A percentile compares a stretch with the other conserved stretches of the same genome.
phyloP scores from a whole-genome alignment of 169 alveolate species.

The Ophryocystis elektroscirrha region DNA sequence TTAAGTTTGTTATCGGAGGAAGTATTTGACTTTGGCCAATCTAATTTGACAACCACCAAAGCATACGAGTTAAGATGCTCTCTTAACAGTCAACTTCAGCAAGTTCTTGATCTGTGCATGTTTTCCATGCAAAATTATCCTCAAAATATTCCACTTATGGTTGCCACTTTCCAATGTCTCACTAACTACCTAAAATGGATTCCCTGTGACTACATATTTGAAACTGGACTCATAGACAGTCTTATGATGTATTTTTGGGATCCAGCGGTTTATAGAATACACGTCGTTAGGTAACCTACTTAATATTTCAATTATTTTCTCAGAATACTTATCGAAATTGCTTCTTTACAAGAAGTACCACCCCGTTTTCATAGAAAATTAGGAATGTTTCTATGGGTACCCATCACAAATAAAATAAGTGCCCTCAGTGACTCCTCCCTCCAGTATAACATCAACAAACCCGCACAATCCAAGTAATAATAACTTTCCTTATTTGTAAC shows the following conservation, averaged over 20 bases:
- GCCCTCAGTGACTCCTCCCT: no score
- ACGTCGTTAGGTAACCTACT: conserved; percentile 65
- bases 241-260: conserved; percentile 67
- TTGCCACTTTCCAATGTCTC: conserved; percentile 63
- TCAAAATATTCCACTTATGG: conserved; percentile 49
- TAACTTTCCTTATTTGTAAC: no score
- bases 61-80: conserved; percentile 45
- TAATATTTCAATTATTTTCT: no score
- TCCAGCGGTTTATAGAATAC: conserved; percentile 53
- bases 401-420: no score
- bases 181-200: conserved; percentile 76
- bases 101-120: conserved; percentile 58
- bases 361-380: no score
- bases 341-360: no score
- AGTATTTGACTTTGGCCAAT: conserved; percentile 68
- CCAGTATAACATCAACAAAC: no score
- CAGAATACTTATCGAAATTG: no score
- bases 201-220: conserved; percentile 70
- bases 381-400: no score
- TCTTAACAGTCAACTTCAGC: conserved; percentile 36
- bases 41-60: conserved; percentile 51
- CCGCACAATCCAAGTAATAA: no score
- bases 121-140: conserved; percentile 55
- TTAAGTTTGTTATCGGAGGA: conserved; percentile 54
- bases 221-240: conserved; percentile 38